Percentiles rank a stretch among this genome's conserved stretches.
These are phyloP conservation scores for Pichia sp. DNA, from an alignment of 1,139 yeast species.

Conservation along the genomic window DNA sequence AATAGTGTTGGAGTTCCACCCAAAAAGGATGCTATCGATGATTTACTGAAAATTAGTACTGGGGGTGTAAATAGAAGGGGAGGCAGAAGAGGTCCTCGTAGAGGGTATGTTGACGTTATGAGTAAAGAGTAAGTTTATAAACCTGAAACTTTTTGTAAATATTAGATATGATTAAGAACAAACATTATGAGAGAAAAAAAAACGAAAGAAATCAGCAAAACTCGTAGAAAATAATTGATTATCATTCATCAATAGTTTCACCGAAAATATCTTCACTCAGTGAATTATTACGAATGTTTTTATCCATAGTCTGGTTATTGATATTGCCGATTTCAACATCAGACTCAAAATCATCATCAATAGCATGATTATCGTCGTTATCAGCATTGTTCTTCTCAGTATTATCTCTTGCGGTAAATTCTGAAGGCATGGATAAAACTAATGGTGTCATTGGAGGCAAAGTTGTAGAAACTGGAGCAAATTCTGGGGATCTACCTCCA, in stretches of 20 bases:
- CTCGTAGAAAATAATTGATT: no score
- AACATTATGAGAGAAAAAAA: neutral
- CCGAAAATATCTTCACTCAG: conserved; percentile 23
- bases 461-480: conserved; percentile 27
- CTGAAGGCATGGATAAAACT: conserved; percentile 21
- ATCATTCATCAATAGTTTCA: conserved; percentile 15
- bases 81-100: conserved; percentile 59
- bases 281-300: conserved; percentile 6
- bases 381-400: conserved; percentile 11
- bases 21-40: conserved; percentile 45
- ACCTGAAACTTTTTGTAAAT: neutral
- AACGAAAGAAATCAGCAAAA: neutral
- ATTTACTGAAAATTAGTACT: conserved; percentile 48
- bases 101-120: conserved; percentile 76
- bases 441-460: conserved; percentile 31
- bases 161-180: neutral
- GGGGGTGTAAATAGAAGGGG: conserved; percentile 37
- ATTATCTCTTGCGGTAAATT: conserved; percentile 7
- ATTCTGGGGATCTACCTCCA: conserved; percentile 28
- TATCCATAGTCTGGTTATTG: conserved; percentile 5
- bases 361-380: conserved; percentile 11
- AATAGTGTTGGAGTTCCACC: conserved; percentile 3
- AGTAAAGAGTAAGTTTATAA: conserved; percentile 12
- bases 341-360: conserved; percentile 9
- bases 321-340: neutral